These are phyloP conservation scores for Saccharomyces uvarum DNA, from an alignment of 1,139 yeast genomes.

Conservation along the genomic window DNA sequence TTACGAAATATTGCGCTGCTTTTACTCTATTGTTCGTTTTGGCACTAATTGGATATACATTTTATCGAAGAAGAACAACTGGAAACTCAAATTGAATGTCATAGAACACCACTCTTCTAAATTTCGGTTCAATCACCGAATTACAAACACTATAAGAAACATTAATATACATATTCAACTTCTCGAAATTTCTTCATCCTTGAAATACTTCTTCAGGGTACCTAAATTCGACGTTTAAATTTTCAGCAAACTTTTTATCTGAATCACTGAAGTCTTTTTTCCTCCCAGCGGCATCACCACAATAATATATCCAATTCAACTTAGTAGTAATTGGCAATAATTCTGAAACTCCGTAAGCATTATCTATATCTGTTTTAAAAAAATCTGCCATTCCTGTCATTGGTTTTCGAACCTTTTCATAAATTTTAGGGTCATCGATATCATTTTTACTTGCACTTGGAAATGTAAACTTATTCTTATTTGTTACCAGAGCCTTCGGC, in stretches of 20 bases:
- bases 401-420: conserved; percentile 61
- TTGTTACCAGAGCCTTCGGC: conserved; percentile 29
- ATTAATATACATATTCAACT: background rate
- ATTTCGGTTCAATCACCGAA: background rate
- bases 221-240: conserved; percentile 45
- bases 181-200: background rate
- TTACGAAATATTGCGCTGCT: conserved; percentile 13
- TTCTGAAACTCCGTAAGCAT: background rate
- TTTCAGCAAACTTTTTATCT: conserved; percentile 61
- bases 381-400: conserved; percentile 60
- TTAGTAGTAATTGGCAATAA: conserved; percentile 30
- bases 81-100: background rate
- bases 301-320: conserved; percentile 47
- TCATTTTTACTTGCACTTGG: conserved; percentile 15
- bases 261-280: conserved; percentile 66
- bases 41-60: conserved; percentile 9
- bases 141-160: background rate
- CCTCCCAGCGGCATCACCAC: conserved; percentile 98
- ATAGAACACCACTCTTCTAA: background rate
- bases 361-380: conserved; percentile 34
- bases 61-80: conserved; percentile 1
- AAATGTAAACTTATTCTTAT: conserved; percentile 5
- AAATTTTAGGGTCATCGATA: conserved; percentile 7
- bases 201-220: conserved; percentile 58
- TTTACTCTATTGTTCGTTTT: conserved; percentile 12